Evolutionary conservation across 331 rosid genomes (phyloP).

Genomic region (Acacia pycnantha): DNA sequence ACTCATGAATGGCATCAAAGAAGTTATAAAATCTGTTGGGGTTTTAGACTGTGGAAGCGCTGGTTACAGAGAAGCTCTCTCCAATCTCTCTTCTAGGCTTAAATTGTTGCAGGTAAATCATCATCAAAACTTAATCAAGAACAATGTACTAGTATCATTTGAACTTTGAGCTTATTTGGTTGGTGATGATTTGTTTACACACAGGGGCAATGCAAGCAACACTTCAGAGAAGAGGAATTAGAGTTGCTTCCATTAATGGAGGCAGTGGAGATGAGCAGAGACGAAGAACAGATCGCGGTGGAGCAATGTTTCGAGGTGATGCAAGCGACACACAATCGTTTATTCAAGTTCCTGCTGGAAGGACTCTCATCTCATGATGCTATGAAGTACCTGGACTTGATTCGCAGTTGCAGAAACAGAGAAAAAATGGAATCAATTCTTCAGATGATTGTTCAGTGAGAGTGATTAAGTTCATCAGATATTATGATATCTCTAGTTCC

Average conservation of each 20-base stretch:
- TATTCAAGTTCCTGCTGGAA: constrained; percentile 68
- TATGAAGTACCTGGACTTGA: constrained; percentile 75
- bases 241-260: constrained; percentile 71
- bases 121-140: neutral
- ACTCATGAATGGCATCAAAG: constrained; percentile 92
- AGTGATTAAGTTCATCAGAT: constrained; percentile 17
- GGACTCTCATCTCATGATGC: constrained; percentile 75
- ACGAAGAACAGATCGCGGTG: constrained; percentile 48
- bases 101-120: constrained; percentile 56
- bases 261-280: constrained; percentile 75
- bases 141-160: neutral
- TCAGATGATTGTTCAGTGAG: constrained; percentile 30
- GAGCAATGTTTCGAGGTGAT: constrained; percentile 74
- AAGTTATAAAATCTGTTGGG: constrained; percentile 77
- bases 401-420: constrained; percentile 50
- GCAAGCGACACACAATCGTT: constrained; percentile 71
- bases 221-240: constrained; percentile 76
- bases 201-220: constrained; percentile 66
- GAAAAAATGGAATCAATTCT: constrained; percentile 51
- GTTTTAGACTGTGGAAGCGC: constrained; percentile 66
- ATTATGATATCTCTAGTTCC: neutral
- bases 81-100: constrained; percentile 58
- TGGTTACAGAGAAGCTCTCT: constrained; percentile 57
- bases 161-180: neutral
- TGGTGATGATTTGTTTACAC: neutral